Evolutionary conservation across 495 filamentous ascomycete species (phyloP).

Genomic region (Daldinia childiae): DNA sequence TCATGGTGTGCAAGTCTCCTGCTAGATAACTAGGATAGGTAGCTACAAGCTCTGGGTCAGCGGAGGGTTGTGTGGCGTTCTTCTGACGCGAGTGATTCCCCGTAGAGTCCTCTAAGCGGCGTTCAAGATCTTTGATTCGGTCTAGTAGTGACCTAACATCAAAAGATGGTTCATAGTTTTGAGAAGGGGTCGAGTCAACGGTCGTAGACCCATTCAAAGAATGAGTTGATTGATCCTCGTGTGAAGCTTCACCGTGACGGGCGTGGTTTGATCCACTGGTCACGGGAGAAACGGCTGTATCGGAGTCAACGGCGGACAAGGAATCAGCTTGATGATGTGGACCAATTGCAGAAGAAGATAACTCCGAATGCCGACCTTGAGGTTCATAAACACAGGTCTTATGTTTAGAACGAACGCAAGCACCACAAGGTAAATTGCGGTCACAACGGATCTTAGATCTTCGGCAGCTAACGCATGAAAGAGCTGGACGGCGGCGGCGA

Average conservation of each 20-base stretch:
- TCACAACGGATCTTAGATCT: conserved; percentile 67
- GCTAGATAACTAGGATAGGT: conserved; percentile 36
- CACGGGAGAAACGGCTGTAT: conserved; percentile 10
- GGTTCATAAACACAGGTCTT: conserved; percentile 56
- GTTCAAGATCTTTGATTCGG: conserved; percentile 42
- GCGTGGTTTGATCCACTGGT: conserved; percentile 3
- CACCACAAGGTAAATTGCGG: conserved; percentile 59
- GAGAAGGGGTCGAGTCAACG: conserved; percentile 27
- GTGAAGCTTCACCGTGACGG: conserved; percentile 22
- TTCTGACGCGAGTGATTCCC: neutral
- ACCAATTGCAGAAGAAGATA: conserved; percentile 8
- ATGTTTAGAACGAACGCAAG: conserved; percentile 59
- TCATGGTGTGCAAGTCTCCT: conserved; percentile 35
- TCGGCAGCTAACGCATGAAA: conserved; percentile 63
- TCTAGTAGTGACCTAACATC: conserved; percentile 36
- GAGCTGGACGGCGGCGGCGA: conserved; percentile 55
- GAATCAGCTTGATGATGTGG: conserved; percentile 13
- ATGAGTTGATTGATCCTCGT: conserved; percentile 25
- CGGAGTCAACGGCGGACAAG: conserved; percentile 1
- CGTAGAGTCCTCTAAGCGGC: conserved; percentile 38
- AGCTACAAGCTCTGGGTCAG: conserved; percentile 17
- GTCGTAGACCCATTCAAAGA: conserved; percentile 31
- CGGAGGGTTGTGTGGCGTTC: neutral
- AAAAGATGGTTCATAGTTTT: conserved; percentile 14
- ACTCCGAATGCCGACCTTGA: conserved; percentile 30